Evolutionary conservation across 2,329 filamentous ascomycete species (phyloP).

Genomic region (Cytospora mali): DNA sequence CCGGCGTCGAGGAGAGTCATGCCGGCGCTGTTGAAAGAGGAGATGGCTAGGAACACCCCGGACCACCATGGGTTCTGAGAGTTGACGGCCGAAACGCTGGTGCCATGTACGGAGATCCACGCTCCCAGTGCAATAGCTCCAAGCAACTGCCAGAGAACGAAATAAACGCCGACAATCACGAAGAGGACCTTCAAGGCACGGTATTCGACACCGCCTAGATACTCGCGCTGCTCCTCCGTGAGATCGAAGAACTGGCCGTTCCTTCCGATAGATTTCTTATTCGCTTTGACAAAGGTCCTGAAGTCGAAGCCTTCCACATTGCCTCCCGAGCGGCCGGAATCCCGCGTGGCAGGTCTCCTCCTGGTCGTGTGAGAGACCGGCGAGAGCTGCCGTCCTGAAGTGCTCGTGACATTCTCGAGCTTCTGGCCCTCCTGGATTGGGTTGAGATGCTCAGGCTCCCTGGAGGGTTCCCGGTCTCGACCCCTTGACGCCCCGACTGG

Average conservation of each 20-base stretch:
- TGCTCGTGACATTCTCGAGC: conserved; percentile 5
- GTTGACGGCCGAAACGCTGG: conserved; percentile 30
- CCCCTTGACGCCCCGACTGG: neutral
- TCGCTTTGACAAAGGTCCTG: conserved; percentile 38
- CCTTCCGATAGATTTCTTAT: conserved; percentile 45
- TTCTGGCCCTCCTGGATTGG: conserved; percentile 19
- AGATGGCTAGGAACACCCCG: conserved; percentile 57
- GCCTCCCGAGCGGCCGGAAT: conserved; percentile 24
- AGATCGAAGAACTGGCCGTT: conserved; percentile 60
- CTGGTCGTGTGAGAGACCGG: conserved; percentile 7
- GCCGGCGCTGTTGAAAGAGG: conserved; percentile 61
- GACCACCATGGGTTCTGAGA: conserved; percentile 56
- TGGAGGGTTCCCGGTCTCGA: neutral
- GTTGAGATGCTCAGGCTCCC: conserved; percentile 5
- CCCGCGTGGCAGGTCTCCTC: conserved; percentile 11
- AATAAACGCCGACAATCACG: conserved; percentile 63
- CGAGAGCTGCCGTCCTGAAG: conserved; percentile 12
- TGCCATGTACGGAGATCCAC: conserved; percentile 12
- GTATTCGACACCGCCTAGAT: conserved; percentile 66
- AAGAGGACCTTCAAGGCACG: conserved; percentile 62
- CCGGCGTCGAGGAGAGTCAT: conserved; percentile 59
- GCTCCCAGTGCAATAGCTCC: conserved; percentile 62
- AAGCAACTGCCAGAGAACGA: conserved; percentile 59
- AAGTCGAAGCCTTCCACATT: conserved; percentile 30
- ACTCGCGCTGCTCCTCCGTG: conserved; percentile 54